Percentiles rank a stretch among this genome's conserved stretches.
Evolutionary conservation across 2,329 filamentous ascomycete genomes (phyloP).

Genomic region (Davidsoniella neocaledoniae): DNA sequence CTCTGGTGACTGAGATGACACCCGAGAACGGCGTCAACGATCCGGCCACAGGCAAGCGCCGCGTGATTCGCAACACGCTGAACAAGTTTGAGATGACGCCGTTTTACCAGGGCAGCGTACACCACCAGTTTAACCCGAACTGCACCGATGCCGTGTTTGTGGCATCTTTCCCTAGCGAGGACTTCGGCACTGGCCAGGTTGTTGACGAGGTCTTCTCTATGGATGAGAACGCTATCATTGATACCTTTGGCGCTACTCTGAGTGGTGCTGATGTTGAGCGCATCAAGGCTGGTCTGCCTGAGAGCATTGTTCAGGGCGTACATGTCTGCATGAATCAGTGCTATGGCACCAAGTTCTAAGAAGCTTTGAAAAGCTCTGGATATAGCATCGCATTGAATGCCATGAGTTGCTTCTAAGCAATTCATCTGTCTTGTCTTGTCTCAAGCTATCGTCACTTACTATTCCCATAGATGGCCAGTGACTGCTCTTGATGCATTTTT

Average conservation of each 20-base stretch:
- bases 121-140: conserved; percentile 39
- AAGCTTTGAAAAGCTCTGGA: neutral
- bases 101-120: conserved; percentile 37
- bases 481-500: too few relatives aligned
- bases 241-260: conserved; percentile 29
- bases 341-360: conserved; percentile 11
- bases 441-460: too few relatives aligned
- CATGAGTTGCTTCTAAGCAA: too few relatives aligned
- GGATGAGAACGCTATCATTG: conserved; percentile 27
- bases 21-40: conserved; percentile 33
- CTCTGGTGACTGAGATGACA: conserved; percentile 33
- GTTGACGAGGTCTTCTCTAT: conserved; percentile 34
- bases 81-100: conserved; percentile 31
- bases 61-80: conserved; percentile 28
- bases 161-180: conserved; percentile 31
- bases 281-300: conserved; percentile 24
- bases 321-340: conserved; percentile 36
- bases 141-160: conserved; percentile 34
- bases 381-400: neutral
- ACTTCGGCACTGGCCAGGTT: conserved; percentile 34
- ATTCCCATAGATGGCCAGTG: too few relatives aligned
- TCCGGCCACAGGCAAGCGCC: conserved; percentile 20
- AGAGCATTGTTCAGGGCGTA: conserved; percentile 33
- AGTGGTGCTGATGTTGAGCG: conserved; percentile 29
- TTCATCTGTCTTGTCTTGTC: neutral